Evolutionary conservation across 2,329 filamentous ascomycete genomes (phyloP).

Genomic region (Neoscytalidium dimidiatum): DNA sequence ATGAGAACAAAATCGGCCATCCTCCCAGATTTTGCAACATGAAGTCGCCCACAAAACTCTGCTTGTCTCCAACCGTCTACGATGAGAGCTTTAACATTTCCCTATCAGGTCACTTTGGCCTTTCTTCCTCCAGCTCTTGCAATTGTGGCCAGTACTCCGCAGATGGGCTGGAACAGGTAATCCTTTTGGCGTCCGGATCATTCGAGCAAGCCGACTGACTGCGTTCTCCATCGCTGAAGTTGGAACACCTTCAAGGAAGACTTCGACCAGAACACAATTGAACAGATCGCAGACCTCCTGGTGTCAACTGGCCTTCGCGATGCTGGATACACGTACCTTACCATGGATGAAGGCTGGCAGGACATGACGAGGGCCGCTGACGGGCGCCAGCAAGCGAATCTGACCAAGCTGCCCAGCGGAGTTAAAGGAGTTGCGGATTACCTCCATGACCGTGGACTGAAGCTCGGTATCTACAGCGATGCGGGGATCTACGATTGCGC

Average conservation of each 20-base stretch:
- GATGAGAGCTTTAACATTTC: no score
- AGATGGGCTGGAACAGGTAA: slow-evolving; percentile 9
- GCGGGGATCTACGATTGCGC: slow-evolving; percentile 48
- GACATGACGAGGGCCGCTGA: slow-evolving; percentile 34
- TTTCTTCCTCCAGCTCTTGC: neutral
- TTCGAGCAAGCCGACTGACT: neutral
- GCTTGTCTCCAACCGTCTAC: no score
- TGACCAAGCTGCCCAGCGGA: slow-evolving; percentile 45
- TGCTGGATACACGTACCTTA: slow-evolving; percentile 43
- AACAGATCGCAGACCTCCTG: slow-evolving; percentile 51
- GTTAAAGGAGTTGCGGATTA: slow-evolving; percentile 45
- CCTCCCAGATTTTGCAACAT: no score
- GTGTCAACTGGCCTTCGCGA: slow-evolving; percentile 42
- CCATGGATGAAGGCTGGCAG: slow-evolving; percentile 48
- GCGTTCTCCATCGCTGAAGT: neutral
- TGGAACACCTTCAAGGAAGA: neutral
- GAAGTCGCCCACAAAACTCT: no score
- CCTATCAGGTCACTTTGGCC: no score
- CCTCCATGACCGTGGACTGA: slow-evolving; percentile 42
- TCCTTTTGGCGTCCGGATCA: neutral
- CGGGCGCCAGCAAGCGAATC: slow-evolving; percentile 45
- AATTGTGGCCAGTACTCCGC: neutral
- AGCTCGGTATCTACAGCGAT: slow-evolving; percentile 51
- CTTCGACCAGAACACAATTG: neutral
- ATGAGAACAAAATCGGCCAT: no score